Evolutionary conservation across 192 early-diverging fungal genomes (phyloP), one percentile per base, ranked within the genome.

Genomic region (Podila verticillata): DNA sequence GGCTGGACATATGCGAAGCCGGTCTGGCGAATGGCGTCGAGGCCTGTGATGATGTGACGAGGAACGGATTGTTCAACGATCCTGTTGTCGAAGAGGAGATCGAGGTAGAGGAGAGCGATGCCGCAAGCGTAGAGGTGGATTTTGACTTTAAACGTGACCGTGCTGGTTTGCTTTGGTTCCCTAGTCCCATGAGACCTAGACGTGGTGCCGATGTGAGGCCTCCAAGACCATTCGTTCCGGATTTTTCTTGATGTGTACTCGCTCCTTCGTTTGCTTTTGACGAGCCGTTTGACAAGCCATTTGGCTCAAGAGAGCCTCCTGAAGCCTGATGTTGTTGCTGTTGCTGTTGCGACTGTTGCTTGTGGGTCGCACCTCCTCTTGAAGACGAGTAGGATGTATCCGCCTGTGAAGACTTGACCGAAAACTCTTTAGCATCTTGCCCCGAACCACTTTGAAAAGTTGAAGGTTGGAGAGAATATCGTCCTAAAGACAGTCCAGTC

Each of bases 401-500:
- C 51, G n/a, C 24, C 9, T 24, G 51, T 54, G 22, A 54, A 54
- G 5, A 24, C 22, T 54, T 54, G n/a, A 26, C 51, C 17, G 5
- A 8, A 24, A 17, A 17, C 65, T 54, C 30, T 48, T 68, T 12
- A 20, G 17, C 2, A 0, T 30, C 12, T 35, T 24, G n/a, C 58
- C 44, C 34, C 47, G 19, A 22, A 17, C 7, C 9, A 32, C 56
- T 15, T n/a, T 22, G 32, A 54, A 3, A 59, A 66, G 30, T 51
- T 51, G 39, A 26, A 49, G 8, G 69, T 29, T 80, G 77, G 10
- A 72, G 36, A 1, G 75, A 72, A 24, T 63, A 32, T 20, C 77
- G 69, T 22, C 77, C 77, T 6, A 61, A 61, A 26, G 61, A 59
- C 1, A 80, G 48, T 4, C 51, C 70, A 5, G 77, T 80, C 24